Conservation (phyloP, 2,329 filamentous ascomycete genomes). For the Cyphellophora attinorum region DNA sequence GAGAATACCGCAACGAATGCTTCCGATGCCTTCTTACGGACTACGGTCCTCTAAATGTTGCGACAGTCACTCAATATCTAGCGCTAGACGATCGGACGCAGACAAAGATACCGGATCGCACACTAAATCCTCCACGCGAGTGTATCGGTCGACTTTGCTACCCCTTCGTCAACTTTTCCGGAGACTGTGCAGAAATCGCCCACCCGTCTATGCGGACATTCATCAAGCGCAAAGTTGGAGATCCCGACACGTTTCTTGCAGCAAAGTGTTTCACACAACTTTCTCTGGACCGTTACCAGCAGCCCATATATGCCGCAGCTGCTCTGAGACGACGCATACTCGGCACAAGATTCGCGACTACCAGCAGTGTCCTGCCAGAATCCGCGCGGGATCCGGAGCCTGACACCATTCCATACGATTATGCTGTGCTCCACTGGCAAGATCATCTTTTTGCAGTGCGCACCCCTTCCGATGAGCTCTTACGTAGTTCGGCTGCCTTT, state of each 20-base stretch:
- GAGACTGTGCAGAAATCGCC: not conserved
- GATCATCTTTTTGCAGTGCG: constrained; percentile 1
- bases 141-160: constrained; percentile 1
- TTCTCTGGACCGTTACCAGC: not conserved
- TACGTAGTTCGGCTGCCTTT: constrained; percentile 2
- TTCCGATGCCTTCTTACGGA: too few species aligned
- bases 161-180: constrained; percentile 1
- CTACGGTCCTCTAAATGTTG: too few species aligned
- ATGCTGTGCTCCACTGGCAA: constrained; percentile 1
- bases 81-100: too few species aligned
- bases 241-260: constrained; percentile 3
- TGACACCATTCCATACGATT: constrained; percentile 1
- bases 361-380: not conserved
- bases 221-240: not conserved
- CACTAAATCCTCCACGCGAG: not conserved
- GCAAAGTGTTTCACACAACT: constrained; percentile 2
- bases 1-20: too few species aligned
- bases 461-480: constrained; percentile 1
- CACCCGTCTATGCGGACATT: constrained; percentile 1
- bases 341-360: not conserved
- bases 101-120: too few species aligned
- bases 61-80: too few species aligned
- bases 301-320: not conserved
- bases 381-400: not conserved
- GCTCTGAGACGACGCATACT: constrained; percentile 2